Evolutionary conservation across 208 protist species (phyloP).

Genomic region (Trypanosoma caninum): DNA sequence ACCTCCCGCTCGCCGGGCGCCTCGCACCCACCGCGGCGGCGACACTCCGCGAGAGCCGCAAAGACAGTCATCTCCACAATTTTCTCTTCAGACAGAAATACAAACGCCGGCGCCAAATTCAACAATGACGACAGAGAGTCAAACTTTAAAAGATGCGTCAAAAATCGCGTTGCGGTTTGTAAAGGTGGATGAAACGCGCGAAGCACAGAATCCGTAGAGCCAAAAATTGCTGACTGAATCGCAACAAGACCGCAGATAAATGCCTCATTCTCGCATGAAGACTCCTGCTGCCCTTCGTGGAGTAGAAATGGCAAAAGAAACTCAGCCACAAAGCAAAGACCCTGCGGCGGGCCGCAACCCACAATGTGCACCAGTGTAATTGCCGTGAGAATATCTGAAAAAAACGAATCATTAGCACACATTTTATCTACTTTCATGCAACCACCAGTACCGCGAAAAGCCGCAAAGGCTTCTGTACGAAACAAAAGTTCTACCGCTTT

Average conservation of each 20-base stretch:
- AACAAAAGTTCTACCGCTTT: not conserved
- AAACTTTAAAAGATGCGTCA: not conserved
- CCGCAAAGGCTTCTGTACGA: not conserved
- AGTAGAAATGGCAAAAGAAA: not conserved
- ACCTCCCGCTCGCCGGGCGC: not conserved
- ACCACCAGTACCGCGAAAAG: not conserved
- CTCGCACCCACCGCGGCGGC: not conserved
- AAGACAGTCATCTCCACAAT: conserved; percentile 12
- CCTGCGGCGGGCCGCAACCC: not conserved
- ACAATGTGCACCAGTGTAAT: conserved; percentile 14
- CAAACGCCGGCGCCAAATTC: no score
- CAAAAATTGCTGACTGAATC: not conserved
- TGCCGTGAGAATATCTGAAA: conserved; percentile 1
- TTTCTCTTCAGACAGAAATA: not conserved
- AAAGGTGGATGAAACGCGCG: not conserved
- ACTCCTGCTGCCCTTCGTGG: not conserved
- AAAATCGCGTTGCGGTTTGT: not conserved
- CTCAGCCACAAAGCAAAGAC: not conserved
- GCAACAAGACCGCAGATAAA: conserved; percentile 5
- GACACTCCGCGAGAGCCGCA: not conserved
- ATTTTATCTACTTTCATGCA: not conserved
- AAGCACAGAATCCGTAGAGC: not conserved
- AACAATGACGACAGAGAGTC: not conserved
- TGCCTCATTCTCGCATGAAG: not conserved
- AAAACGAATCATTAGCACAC: not conserved